These are phyloP conservation scores for Talaromyces sp. DNA, from an alignment of 2,329 filamentous ascomycete species.

Conservation along the genomic window DNA sequence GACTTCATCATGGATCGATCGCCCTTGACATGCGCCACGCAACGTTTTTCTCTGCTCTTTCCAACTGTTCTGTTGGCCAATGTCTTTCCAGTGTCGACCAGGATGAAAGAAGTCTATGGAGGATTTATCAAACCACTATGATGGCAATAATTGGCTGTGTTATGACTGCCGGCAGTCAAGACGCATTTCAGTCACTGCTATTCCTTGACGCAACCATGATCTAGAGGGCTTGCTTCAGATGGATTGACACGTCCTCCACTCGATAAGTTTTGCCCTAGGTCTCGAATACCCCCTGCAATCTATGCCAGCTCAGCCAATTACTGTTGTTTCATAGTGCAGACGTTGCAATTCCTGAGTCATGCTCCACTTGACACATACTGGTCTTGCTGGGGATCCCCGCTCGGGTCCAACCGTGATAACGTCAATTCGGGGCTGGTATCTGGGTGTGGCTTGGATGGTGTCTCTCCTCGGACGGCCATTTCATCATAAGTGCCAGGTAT, in stretches of 20 bases:
- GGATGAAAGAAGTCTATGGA: neutral
- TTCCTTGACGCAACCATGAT: constrained; percentile 4
- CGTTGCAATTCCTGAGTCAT: neutral
- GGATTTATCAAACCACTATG: too few relatives aligned
- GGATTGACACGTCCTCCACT: neutral
- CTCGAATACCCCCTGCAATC: neutral
- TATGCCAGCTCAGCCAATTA: neutral
- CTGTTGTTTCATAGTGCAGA: neutral
- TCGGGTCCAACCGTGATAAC: neutral
- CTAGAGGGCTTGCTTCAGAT: neutral
- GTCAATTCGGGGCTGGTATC: neutral
- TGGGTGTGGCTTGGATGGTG: neutral
- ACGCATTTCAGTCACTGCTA: neutral
- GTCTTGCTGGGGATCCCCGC: neutral
- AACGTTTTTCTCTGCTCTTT: neutral
- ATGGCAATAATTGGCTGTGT: neutral
- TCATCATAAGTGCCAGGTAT: neutral
- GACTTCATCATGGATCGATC: neutral
- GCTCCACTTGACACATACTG: neutral
- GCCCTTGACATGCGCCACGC: neutral
- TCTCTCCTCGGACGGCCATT: neutral
- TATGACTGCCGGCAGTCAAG: neutral
- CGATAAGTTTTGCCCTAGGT: neutral
- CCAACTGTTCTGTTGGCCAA: too few relatives aligned
- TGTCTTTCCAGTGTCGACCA: neutral